phyloP scores from a whole-genome alignment of 148 eudicot species.

The Selenicereus undatus region DNA sequence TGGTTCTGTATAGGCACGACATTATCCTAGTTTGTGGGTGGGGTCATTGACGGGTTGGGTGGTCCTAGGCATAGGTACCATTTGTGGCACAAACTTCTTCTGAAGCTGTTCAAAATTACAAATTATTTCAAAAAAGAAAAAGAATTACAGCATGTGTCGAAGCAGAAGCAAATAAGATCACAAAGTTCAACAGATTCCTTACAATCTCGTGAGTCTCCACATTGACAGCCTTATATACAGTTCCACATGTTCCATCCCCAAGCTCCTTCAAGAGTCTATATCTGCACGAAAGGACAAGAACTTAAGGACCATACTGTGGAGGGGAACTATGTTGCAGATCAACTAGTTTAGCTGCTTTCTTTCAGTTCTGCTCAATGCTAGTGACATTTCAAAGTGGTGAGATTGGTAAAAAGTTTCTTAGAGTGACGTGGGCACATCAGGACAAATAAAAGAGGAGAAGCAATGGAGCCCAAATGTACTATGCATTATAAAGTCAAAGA shows the following conservation, averaged over 20 bases:
- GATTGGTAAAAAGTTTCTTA: neutral
- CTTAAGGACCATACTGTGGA: neutral
- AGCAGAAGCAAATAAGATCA: neutral
- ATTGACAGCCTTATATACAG: conserved; percentile 87
- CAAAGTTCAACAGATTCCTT: conserved; percentile 27
- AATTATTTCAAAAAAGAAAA: too few relatives aligned
- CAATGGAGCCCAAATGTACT: neutral
- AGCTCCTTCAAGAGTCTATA: conserved; percentile 76
- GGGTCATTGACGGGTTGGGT: neutral
- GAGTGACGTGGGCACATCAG: neutral
- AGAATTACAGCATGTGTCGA: neutral
- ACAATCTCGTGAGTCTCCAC: conserved; percentile 76
- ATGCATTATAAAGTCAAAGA: neutral
- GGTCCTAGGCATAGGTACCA: neutral
- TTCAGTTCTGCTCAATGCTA: neutral
- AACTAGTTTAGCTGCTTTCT: neutral
- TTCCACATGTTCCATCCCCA: conserved; percentile 97
- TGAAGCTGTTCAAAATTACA: neutral
- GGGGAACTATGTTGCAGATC: neutral
- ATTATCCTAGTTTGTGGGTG: neutral
- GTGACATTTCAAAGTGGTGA: neutral
- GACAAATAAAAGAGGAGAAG: neutral
- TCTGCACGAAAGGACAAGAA: conserved; percentile 40
- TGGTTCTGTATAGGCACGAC: neutral
- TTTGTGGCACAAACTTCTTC: neutral